Conservation (phyloP, 345 rosid species). For the Eucalyptus marginata region DNA sequence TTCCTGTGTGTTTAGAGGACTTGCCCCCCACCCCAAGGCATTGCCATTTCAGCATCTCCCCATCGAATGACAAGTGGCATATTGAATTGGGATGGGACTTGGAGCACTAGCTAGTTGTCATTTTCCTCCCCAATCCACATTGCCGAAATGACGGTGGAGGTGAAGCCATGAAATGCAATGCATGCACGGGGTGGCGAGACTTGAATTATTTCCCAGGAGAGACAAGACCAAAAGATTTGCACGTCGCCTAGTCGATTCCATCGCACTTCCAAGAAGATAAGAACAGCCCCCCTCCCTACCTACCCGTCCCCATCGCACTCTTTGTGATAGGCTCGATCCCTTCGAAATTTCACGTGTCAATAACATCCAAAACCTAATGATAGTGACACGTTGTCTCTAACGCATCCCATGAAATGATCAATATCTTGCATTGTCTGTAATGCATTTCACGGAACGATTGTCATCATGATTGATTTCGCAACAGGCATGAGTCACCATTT, state of each 20-base stretch:
- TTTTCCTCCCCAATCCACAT: not conserved
- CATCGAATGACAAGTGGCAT: not conserved
- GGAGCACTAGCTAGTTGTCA: not conserved
- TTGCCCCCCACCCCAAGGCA: not conserved
- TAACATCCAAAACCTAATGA: not conserved
- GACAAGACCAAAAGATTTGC: not conserved
- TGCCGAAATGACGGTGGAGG: not conserved
- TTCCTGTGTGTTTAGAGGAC: not conserved
- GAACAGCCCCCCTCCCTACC: not conserved
- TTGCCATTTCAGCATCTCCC: not conserved
- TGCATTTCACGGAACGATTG: not conserved
- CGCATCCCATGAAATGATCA: not conserved
- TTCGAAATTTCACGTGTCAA: not conserved
- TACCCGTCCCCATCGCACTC: not conserved
- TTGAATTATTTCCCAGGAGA: not conserved
- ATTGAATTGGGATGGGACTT: not conserved
- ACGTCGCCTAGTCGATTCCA: not conserved
- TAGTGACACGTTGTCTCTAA: not conserved
- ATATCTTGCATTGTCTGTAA: not conserved
- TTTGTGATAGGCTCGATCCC: not conserved
- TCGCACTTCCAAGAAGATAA: not conserved
- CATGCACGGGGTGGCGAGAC: not conserved
- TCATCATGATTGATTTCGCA: not conserved
- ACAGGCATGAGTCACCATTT: not conserved
- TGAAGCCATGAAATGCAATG: not conserved